A percentile compares a stretch with the other conserved stretches of the same genome.
These are phyloP conservation scores for Citrus glauca DNA, from an alignment of 345 rosid genomes.

Conservation along the genomic window DNA sequence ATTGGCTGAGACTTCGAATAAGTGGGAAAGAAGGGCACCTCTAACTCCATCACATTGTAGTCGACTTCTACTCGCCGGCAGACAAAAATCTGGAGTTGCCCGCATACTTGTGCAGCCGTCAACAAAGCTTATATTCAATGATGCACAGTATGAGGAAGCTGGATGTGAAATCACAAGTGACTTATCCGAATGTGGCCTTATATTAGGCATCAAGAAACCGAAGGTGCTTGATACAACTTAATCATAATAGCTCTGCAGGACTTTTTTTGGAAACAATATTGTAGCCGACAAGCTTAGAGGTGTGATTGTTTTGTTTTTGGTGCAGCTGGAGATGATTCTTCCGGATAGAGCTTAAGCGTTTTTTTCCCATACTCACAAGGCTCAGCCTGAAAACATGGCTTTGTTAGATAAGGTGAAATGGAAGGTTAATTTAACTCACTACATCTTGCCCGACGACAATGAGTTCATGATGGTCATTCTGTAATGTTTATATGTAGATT, in stretches of 20 bases:
- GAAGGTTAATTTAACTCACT: not conserved
- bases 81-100: conserved; percentile 31
- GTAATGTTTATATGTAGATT: conserved; percentile 32
- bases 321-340: conserved; percentile 51
- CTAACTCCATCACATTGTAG: conserved; percentile 51
- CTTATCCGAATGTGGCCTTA: conserved; percentile 49
- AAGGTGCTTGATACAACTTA: not conserved
- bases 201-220: not conserved
- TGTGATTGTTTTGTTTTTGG: no score
- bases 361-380: conserved; percentile 64
- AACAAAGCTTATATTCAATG: conserved; percentile 73
- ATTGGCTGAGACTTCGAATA: conserved; percentile 42
- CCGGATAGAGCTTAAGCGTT: conserved; percentile 55
- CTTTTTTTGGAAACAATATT: no score
- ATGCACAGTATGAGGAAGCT: conserved; percentile 62
- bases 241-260: no score
- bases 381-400: conserved; percentile 55
- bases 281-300: not conserved
- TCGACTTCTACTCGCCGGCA: conserved; percentile 38
- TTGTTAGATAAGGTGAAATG: conserved; percentile 44
- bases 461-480: not conserved
- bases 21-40: conserved; percentile 54
- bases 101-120: conserved; percentile 82
- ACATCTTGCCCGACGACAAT: not conserved
- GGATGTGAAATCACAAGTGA: conserved; percentile 83